Percentiles rank a stretch among this genome's conserved stretches.
Evolutionary conservation across 805 yeast species (phyloP).

Genomic region (Ascoidea tarda): DNA sequence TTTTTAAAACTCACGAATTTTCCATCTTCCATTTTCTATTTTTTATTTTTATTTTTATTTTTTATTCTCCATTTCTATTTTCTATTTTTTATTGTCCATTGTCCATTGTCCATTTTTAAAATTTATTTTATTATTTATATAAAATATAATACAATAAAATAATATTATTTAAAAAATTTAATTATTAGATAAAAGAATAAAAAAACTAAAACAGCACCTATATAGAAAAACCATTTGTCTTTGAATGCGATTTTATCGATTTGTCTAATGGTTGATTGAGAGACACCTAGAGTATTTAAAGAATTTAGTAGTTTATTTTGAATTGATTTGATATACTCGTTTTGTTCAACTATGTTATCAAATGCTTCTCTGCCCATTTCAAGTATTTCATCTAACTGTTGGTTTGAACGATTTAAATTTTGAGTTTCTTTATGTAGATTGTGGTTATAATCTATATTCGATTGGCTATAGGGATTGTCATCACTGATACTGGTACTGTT

Average conservation of each 20-base stretch:
- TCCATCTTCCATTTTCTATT: too few relatives aligned
- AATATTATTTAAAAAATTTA: conserved; percentile 39
- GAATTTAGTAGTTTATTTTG: conserved; percentile 52
- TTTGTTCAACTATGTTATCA: conserved; percentile 78
- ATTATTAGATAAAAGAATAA: conserved; percentile 54
- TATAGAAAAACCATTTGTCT: conserved; percentile 80
- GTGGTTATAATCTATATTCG: conserved; percentile 32
- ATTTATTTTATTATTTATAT: too few relatives aligned
- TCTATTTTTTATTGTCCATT: too few relatives aligned
- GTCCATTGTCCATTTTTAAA: too few relatives aligned
- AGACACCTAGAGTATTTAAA: conserved; percentile 73
- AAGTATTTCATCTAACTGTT: conserved; percentile 76
- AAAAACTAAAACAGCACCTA: conserved; percentile 49
- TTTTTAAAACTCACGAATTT: too few relatives aligned
- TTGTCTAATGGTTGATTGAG: conserved; percentile 66
- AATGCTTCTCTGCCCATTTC: conserved; percentile 82
- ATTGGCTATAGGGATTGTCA: conserved; percentile 11
- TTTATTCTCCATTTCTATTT: too few relatives aligned
- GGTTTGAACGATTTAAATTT: conserved; percentile 51
- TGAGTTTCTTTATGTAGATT: conserved; percentile 61
- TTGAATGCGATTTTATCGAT: conserved; percentile 73
- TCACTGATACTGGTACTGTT: conserved; percentile 2
- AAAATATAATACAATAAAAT: too few relatives aligned
- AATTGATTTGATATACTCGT: conserved; percentile 49
- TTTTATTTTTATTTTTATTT: too few relatives aligned